Evolutionary conservation across 2,329 filamentous ascomycete genomes (phyloP).

Genomic region (Parastagonospora nodorum): DNA sequence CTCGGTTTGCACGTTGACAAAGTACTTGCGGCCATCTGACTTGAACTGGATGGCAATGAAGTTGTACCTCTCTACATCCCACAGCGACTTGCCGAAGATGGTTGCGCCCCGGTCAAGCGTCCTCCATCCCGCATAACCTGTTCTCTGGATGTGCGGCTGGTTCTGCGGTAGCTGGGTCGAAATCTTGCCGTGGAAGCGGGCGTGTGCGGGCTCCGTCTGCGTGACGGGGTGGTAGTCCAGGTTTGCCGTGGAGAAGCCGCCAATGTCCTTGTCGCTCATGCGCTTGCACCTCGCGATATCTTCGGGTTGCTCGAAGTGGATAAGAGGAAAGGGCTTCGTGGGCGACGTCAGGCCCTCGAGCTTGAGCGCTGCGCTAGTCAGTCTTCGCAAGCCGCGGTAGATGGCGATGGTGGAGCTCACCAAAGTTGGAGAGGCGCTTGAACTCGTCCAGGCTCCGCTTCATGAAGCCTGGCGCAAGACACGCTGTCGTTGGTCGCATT

Average conservation of each 20-base stretch:
- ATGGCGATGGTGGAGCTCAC: slow-evolving; percentile 46
- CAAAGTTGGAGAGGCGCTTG: slow-evolving; percentile 60
- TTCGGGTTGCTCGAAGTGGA: slow-evolving; percentile 62
- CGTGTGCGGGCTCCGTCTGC: slow-evolving; percentile 65
- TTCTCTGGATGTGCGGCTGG: slow-evolving; percentile 73
- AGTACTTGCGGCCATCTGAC: slow-evolving; percentile 89
- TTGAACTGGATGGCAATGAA: slow-evolving; percentile 89
- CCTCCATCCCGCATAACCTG: slow-evolving; percentile 88
- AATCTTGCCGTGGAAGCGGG: slow-evolving; percentile 84
- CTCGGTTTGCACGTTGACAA: slow-evolving; percentile 95
- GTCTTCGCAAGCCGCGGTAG: slow-evolving; percentile 25
- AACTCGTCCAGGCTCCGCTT: slow-evolving; percentile 65
- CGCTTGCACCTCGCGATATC: slow-evolving; percentile 63
- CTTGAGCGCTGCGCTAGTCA: slow-evolving; percentile 62
- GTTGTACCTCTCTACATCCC: slow-evolving; percentile 87
- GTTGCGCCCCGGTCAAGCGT: slow-evolving; percentile 77
- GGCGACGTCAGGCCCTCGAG: slow-evolving; percentile 72
- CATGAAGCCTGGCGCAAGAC: slow-evolving; percentile 57
- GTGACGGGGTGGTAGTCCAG: slow-evolving; percentile 66
- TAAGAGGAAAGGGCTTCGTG: slow-evolving; percentile 66
- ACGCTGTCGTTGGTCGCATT: slow-evolving; percentile 46
- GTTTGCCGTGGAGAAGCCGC: slow-evolving; percentile 77
- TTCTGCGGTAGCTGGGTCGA: slow-evolving; percentile 81
- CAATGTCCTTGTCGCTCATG: slow-evolving; percentile 86
- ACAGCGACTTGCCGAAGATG: slow-evolving; percentile 82